A percentile compares a stretch with the other conserved stretches of the same genome.
phyloP scores from a whole-genome alignment of 345 rosid species.

The Arabidopsis suecica region DNA sequence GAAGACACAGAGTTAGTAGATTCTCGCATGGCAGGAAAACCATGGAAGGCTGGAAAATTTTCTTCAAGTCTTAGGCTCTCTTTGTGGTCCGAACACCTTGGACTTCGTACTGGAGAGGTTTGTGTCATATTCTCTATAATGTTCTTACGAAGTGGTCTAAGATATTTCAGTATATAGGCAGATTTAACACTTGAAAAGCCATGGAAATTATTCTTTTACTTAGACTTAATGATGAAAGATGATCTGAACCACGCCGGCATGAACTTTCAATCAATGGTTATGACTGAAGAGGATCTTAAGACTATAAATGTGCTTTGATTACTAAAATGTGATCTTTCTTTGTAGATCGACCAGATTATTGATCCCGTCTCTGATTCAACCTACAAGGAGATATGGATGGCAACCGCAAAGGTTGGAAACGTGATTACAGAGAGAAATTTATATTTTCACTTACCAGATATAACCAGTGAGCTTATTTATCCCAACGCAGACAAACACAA shows the following conservation, averaged over 20 bases:
- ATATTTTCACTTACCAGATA: slow-evolving; percentile 6
- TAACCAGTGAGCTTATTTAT: slow-evolving; percentile 19
- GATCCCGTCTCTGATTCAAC: slow-evolving; percentile 91
- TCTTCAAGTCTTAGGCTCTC: slow-evolving; percentile 84
- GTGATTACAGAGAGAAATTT: not conserved
- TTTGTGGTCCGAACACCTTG: slow-evolving; percentile 97
- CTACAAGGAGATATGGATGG: slow-evolving; percentile 81
- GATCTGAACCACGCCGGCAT: slow-evolving; percentile 19
- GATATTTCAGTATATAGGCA: slow-evolving; percentile 15
- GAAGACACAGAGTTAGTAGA: slow-evolving; percentile 89
- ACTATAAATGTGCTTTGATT: not conserved
- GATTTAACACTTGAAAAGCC: slow-evolving; percentile 18
- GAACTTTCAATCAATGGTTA: slow-evolving; percentile 11
- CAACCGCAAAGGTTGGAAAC: slow-evolving; percentile 81
- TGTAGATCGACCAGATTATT: slow-evolving; percentile 67
- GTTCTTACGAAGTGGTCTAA: not conserved
- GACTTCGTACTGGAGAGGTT: slow-evolving; percentile 80
- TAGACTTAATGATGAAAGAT: slow-evolving; percentile 5
- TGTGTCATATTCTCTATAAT: slow-evolving; percentile 32
- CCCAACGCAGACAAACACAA: slow-evolving; percentile 72
- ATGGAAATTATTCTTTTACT: slow-evolving; percentile 14
- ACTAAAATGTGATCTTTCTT: slow-evolving; percentile 17
- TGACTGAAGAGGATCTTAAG: slow-evolving; percentile 25
- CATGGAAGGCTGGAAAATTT: slow-evolving; percentile 97
- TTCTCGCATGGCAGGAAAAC: slow-evolving; percentile 90